A percentile compares a stretch with the other conserved stretches of the same genome.
Conservation (phyloP, 2,329 filamentous ascomycete genomes). For the Epichloe coenophiala region DNA sequence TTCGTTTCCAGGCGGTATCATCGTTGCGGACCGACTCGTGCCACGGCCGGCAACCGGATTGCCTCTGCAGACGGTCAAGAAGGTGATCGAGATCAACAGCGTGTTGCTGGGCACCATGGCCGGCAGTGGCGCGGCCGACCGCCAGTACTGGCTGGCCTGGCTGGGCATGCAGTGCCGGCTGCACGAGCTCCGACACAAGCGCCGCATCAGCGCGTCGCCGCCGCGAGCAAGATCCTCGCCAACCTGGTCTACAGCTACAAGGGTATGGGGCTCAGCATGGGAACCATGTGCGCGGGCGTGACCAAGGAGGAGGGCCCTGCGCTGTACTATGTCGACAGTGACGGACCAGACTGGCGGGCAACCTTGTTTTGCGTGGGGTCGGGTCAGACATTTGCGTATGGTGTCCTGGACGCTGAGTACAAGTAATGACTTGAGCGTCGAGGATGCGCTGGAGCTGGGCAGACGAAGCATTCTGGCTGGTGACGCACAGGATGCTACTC, state of each 20-base stretch:
- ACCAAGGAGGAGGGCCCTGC: slow-evolving; percentile 91
- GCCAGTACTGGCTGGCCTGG: slow-evolving; percentile 99
- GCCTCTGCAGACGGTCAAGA: slow-evolving; percentile 99
- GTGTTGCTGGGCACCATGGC: slow-evolving; percentile 95
- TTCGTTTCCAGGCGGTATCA: slow-evolving; percentile 96
- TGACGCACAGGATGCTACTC: slow-evolving; percentile 98
- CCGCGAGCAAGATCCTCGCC: slow-evolving; percentile 94
- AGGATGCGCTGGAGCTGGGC: slow-evolving; percentile 84
- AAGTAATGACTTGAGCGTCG: slow-evolving; percentile 74
- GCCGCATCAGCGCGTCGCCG: slow-evolving; percentile 91
- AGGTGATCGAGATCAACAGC: slow-evolving; percentile 97
- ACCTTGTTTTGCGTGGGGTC: slow-evolving; percentile 98
- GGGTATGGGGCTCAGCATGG: slow-evolving; percentile 97
- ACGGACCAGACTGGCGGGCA: slow-evolving; percentile 82
- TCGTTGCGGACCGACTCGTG: slow-evolving; percentile 94
- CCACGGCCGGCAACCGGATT: slow-evolving; percentile 97
- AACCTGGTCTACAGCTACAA: slow-evolving; percentile 99
- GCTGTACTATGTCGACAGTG: slow-evolving; percentile 93
- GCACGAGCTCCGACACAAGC: slow-evolving; percentile 98
- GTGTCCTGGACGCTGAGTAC: slow-evolving; percentile 94
- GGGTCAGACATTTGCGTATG: slow-evolving; percentile 97
- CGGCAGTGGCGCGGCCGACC: slow-evolving; percentile 94
- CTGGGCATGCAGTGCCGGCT: slow-evolving; percentile 98
- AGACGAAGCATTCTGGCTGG: slow-evolving; percentile 87
- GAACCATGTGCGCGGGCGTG: slow-evolving; percentile 97